Percentiles rank a stretch among this genome's conserved stretches.
These are phyloP conservation scores for Sclerotinia borealis DNA, from an alignment of 2,329 filamentous ascomycete genomes.

Conservation along the genomic window DNA sequence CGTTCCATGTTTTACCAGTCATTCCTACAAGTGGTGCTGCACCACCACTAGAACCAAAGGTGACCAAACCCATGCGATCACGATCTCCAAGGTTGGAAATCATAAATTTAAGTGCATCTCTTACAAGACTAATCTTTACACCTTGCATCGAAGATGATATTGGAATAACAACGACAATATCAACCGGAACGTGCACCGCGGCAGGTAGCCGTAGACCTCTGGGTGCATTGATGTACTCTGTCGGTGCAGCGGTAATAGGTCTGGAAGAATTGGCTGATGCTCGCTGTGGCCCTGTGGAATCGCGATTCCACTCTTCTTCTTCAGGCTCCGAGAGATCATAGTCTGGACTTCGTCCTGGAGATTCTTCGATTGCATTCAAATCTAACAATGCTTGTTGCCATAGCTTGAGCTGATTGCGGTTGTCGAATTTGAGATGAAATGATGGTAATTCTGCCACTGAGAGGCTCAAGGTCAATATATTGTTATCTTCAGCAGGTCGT, in stretches of 20 bases:
- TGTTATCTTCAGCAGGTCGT: slow-evolving; percentile 58
- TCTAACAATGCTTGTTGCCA: slow-evolving; percentile 88
- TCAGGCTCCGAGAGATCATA: slow-evolving; percentile 80
- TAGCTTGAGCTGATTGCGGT: slow-evolving; percentile 74
- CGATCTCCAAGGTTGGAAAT: slow-evolving; percentile 83
- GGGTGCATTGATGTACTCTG: slow-evolving; percentile 74
- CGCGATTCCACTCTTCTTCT: slow-evolving; percentile 78
- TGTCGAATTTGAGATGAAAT: slow-evolving; percentile 87
- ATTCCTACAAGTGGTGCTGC: slow-evolving; percentile 96
- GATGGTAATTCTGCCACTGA: slow-evolving; percentile 88
- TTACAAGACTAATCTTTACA: slow-evolving; percentile 92
- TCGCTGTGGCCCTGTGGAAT: slow-evolving; percentile 50
- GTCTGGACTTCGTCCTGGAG: slow-evolving; percentile 62
- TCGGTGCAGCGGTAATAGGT: slow-evolving; percentile 81
- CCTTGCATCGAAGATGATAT: slow-evolving; percentile 99
- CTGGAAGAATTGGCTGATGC: slow-evolving; percentile 75
- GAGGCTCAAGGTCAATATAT: slow-evolving; percentile 76
- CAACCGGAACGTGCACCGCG: slow-evolving; percentile 76
- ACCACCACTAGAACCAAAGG: slow-evolving; percentile 89
- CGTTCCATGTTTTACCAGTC: slow-evolving; percentile 90
- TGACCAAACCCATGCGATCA: slow-evolving; percentile 94
- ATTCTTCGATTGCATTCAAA: slow-evolving; percentile 65
- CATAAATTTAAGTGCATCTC: slow-evolving; percentile 88
- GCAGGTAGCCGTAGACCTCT: slow-evolving; percentile 35
- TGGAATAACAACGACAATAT: slow-evolving; percentile 93